Evolutionary conservation across 768 basidiomycete genomes (phyloP).

Genomic region (Xerocomus potaroensis): DNA sequence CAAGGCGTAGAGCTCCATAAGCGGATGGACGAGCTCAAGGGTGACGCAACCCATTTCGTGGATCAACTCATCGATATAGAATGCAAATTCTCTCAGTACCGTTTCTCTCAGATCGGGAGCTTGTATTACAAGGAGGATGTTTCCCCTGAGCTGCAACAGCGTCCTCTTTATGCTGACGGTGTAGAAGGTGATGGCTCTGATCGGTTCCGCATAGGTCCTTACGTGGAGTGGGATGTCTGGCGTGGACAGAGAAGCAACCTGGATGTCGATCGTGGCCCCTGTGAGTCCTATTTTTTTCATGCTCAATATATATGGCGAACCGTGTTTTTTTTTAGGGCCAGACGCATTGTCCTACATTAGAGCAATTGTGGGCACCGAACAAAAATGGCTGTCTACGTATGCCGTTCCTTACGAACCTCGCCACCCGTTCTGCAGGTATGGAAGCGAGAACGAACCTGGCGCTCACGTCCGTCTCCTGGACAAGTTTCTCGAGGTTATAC

Average conservation of each 20-base stretch:
- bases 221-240: constrained; percentile 23
- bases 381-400: neutral
- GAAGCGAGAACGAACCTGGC: neutral
- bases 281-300: constrained; percentile 21
- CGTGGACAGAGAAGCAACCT: constrained; percentile 23
- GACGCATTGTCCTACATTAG: neutral
- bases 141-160: constrained; percentile 5
- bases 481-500: constrained; percentile 7
- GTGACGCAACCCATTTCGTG: neutral
- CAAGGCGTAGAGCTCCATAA: neutral
- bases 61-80: constrained; percentile 18
- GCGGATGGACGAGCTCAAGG: neutral
- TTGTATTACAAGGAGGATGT: constrained; percentile 34
- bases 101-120: constrained; percentile 33
- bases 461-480: constrained; percentile 9
- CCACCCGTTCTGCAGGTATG: neutral
- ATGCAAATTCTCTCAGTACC: constrained; percentile 11
- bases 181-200: constrained; percentile 30
- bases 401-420: neutral
- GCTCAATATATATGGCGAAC: neutral
- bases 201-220: constrained; percentile 9
- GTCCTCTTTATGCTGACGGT: constrained; percentile 18
- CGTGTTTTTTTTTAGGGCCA: neutral
- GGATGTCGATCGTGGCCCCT: constrained; percentile 31
- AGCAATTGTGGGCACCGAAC: neutral